Conservation (phyloP, 495 filamentous ascomycete genomes). For the Talaromyces adpressus region DNA sequence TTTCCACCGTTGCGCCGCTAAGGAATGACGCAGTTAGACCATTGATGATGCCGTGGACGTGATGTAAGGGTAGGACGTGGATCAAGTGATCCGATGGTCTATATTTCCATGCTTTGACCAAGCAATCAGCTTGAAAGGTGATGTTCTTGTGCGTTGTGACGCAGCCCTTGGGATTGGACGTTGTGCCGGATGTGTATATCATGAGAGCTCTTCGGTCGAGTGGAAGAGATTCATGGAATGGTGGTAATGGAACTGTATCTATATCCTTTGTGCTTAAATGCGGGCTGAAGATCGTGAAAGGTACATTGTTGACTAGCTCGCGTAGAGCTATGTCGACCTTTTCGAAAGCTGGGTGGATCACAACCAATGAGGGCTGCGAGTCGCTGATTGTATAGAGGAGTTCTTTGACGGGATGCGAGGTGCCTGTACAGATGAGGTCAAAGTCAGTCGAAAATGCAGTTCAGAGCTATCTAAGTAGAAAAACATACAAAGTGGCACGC, state of each 20-base stretch:
- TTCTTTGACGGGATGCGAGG: conserved; percentile 35
- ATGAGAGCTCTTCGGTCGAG: conserved; percentile 33
- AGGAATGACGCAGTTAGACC: conserved; percentile 32
- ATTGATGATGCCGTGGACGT: conserved; percentile 39
- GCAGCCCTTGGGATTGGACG: conserved; percentile 37
- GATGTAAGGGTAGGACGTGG: conserved; percentile 39
- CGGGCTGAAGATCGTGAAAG: conserved; percentile 28
- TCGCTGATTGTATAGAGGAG: conserved; percentile 36
- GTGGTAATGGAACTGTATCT: conserved; percentile 19
- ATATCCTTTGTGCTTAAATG: conserved; percentile 15
- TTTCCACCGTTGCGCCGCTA: conserved; percentile 33
- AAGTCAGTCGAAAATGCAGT: background rate
- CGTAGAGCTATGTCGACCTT: conserved; percentile 25
- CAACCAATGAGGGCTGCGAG: conserved; percentile 35
- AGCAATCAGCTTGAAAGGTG: conserved; percentile 33
- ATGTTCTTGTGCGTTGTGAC: conserved; percentile 39
- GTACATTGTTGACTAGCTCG: conserved; percentile 20
- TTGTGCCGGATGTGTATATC: conserved; percentile 42
- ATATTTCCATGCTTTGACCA: conserved; percentile 33
- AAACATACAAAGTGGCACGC: conserved; percentile 31
- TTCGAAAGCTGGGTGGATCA: conserved; percentile 33
- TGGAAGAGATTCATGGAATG: conserved; percentile 20
- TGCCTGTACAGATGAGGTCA: conserved; percentile 30
- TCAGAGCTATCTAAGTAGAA: background rate
- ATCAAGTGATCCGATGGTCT: conserved; percentile 30